Conservation (phyloP, 2,329 filamentous ascomycete species). For the Fusarium sp. region DNA sequence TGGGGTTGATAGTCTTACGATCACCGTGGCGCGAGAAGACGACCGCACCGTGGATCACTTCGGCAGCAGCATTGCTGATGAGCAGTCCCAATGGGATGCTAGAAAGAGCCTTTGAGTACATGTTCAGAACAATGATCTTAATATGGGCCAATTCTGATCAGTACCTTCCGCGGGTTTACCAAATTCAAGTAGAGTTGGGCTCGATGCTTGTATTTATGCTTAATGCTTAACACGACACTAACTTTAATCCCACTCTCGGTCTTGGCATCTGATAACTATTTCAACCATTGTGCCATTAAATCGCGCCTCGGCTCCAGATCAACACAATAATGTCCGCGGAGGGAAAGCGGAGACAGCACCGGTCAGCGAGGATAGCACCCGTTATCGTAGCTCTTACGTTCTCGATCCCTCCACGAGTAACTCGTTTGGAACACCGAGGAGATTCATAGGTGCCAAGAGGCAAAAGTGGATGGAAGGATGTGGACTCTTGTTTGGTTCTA, state of each 20-base stretch:
- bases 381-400: background rate
- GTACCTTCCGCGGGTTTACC: background rate
- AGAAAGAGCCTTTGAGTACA: conserved; percentile 25
- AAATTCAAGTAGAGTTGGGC: background rate
- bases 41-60: conserved; percentile 54
- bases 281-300: background rate
- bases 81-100: conserved; percentile 15
- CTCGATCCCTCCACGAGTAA: background rate
- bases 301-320: background rate
- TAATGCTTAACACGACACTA: conserved; percentile 24
- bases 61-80: conserved; percentile 38
- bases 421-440: background rate
- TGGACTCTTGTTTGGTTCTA: no score
- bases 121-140: background rate
- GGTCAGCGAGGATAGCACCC: background rate
- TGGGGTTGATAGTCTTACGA: conserved; percentile 41
- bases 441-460: background rate
- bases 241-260: background rate
- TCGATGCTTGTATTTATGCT: conserved; percentile 34
- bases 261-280: conserved; percentile 13
- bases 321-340: conserved; percentile 1
- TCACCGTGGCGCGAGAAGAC: conserved; percentile 56
- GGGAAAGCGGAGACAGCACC: conserved; percentile 1
- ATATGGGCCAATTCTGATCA: background rate
- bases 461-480: background rate